Evolutionary conservation across 768 basidiomycete genomes (phyloP), one percentile per base, ranked within the genome.

Genomic region (Mycena venus): DNA sequence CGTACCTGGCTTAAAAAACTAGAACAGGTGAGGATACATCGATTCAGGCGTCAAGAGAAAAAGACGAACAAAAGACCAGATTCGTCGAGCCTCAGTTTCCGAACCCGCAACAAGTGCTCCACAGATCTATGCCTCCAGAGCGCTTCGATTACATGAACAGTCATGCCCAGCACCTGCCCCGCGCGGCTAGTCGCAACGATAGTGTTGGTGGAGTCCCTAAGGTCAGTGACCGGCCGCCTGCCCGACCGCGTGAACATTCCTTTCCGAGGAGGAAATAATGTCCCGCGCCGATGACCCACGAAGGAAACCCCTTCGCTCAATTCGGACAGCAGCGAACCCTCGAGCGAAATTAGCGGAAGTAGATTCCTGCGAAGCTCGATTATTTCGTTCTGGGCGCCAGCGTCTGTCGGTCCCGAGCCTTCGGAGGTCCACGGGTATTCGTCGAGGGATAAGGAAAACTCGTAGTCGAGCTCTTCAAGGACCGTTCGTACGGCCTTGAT

Each of bases 401-500:
- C 77, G 75, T 71, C 79, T 68, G 69, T 80, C 76, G 55, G 75
- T 74, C 36, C 78, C 76, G 59, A 65, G 58, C 36, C 44, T 78
- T 72, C 70, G 76, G 78, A 49, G 80, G 76, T 34, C 79, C 78
- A 61, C 63, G 71, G 72, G 32, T 53, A 74, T 56, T 70, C 74
- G 58, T 59, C 80, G 68, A 25, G 78, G 70, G 80, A 81, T 76
- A 25, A 77, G 70, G 42, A 79, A 64, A 42, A 74, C 69, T 92
- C 90, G 75, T 85, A 85, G 76, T 94, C 93, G 10, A 95, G 85
- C 77, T 94, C 93, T 70, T 91, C 90, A 63, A 96, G 88, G 58
- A 94, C 91, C 84, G 90, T 92, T 32, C 92, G 91, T 23, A 95
- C 85, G 61, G 94, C 94, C 79, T 91, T 93, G 87, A 96, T 90